Evolutionary conservation across 2,329 filamentous ascomycete species (phyloP), one percentile per base, ranked within the genome.

Genomic region (Parastagonospora nodorum): DNA sequence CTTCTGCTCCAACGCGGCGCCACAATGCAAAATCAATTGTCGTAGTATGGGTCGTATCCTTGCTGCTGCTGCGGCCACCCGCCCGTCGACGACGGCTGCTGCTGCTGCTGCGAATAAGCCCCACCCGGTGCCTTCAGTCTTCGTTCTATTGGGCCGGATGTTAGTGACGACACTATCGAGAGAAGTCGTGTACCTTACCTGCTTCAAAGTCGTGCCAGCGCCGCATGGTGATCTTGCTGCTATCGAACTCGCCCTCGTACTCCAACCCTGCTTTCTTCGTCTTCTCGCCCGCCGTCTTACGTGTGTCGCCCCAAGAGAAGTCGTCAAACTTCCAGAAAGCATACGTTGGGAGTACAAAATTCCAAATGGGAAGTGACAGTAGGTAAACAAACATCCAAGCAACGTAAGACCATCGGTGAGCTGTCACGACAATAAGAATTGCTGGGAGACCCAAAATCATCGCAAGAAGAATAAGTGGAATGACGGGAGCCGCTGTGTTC

Each of bases 321-420:
- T 99, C 94, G 73, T 99, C 94, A 73, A 99, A 99, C 78, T 99
- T 97, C 94, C 94, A 99, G 81, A 93, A 99, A 2, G 94, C 89
- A 72, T 99, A 99, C 7, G 85, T 85, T 0, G 94, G 94, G 8
- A 99, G 85, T 32, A 99, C 82, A 73, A 99, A 96, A 76, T 99
- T 99, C 94, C 94, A 99, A 50, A 99, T 84, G 0, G 95, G 95
- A 1, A 99, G 85, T 1, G 94, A 96, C 39, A 92, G 46, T 14
- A 99, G 84, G 74, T 99, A 99, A 74, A 97, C 94, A 37, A 94
- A 72, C 94, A 99, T 97, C 94, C 94, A 99, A 37, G 89, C 76
- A 36, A 99, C 87, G 69, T 99, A 99, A 1, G 90, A 88, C 83
- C 88, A 88, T 33, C 91, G 90, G 75, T 97, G 92, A 8, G 95